Percentiles rank a stretch among this genome's conserved stretches.
These are phyloP conservation scores for Gamarada debralockiae DNA, from an alignment of 495 filamentous ascomycete species.

Conservation along the genomic window DNA sequence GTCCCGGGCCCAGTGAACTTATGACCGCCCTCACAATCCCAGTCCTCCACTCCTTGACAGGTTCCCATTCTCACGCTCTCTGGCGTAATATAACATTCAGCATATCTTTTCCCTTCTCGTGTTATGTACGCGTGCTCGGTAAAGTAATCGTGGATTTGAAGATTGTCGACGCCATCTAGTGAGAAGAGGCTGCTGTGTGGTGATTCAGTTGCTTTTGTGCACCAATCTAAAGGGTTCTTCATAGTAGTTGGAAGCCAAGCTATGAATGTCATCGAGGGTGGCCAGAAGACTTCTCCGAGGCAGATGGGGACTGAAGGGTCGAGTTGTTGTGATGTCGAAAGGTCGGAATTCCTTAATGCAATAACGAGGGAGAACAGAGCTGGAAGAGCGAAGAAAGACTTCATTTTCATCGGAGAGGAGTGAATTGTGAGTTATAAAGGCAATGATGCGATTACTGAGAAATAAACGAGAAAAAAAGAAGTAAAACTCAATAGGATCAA, in stretches of 20 bases:
- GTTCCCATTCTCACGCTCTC: conserved; percentile 14
- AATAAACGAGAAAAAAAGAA: too few relatives aligned
- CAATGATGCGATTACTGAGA: too few relatives aligned
- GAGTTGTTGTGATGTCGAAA: neutral
- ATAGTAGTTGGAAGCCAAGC: conserved; percentile 17
- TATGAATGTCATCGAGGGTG: conserved; percentile 19
- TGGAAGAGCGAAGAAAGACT: neutral
- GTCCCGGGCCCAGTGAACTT: conserved; percentile 18
- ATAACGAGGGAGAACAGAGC: neutral
- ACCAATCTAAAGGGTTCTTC: conserved; percentile 14
- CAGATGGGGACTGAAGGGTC: conserved; percentile 17
- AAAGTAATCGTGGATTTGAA: conserved; percentile 22
- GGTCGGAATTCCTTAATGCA: neutral
- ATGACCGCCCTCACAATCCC: conserved; percentile 12
- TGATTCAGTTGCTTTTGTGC: conserved; percentile 11
- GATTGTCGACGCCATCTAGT: conserved; percentile 12
- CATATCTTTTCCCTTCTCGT: conserved; percentile 12
- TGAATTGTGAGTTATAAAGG: neutral
- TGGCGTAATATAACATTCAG: conserved; percentile 20
- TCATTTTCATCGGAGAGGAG: neutral
- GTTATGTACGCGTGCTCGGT: conserved; percentile 14
- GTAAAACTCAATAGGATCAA: neutral
- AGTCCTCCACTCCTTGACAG: conserved; percentile 13
- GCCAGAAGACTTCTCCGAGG: conserved; percentile 22
- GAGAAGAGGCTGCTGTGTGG: conserved; percentile 9